Conservation (phyloP, 148 eudicot genomes). For the Rhododendron kiyosumense region DNA sequence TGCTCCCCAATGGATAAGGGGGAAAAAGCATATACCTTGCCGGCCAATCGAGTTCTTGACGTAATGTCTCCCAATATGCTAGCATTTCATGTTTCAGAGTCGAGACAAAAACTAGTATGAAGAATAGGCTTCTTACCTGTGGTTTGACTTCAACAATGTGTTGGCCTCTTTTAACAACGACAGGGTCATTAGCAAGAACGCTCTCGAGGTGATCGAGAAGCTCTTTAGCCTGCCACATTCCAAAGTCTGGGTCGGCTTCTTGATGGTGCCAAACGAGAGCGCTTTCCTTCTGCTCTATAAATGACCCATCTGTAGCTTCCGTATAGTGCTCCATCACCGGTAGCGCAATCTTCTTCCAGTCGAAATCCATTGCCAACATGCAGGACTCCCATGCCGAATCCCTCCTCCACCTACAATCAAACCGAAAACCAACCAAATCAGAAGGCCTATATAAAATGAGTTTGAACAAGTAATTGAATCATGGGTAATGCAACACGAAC, state of each 20-base stretch:
- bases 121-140: conserved; percentile 42
- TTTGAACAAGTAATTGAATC: background rate
- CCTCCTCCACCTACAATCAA: conserved; percentile 44
- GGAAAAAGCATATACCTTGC: background rate
- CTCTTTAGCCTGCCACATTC: conserved; percentile 74
- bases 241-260: conserved; percentile 77
- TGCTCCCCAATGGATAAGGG: background rate
- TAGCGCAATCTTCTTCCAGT: conserved; percentile 54
- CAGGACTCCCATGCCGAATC: conserved; percentile 54
- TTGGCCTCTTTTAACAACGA: conserved; percentile 68
- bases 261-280: conserved; percentile 84
- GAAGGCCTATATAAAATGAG: background rate
- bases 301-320: conserved; percentile 79
- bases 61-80: background rate
- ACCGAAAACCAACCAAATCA: background rate
- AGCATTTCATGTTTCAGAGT: background rate
- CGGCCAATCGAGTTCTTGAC: background rate
- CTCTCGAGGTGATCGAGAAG: conserved; percentile 78
- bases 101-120: background rate
- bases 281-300: conserved; percentile 69
- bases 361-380: conserved; percentile 32
- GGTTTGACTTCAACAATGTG: conserved; percentile 87
- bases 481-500: background rate
- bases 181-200: conserved; percentile 88
- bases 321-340: conserved; percentile 81